phyloP scores from a whole-genome alignment of 768 basidiomycete species.

The Suillus spraguei region DNA sequence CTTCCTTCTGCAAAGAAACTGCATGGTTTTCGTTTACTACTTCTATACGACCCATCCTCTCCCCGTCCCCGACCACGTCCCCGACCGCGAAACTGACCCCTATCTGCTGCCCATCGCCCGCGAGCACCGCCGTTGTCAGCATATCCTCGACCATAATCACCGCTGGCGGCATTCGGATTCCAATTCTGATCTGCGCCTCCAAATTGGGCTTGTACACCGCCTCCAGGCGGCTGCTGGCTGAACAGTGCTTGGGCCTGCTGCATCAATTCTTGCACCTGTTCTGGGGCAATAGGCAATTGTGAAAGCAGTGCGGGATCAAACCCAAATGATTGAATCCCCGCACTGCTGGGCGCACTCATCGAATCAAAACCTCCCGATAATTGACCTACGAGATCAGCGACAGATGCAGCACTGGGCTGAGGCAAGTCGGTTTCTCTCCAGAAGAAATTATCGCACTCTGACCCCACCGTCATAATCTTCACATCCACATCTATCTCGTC shows the following conservation, averaged over 20 bases:
- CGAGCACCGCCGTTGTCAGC: slow-evolving; percentile 46
- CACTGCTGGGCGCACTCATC: slow-evolving; percentile 36
- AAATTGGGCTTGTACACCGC: slow-evolving; percentile 31
- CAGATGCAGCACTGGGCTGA: slow-evolving; percentile 44
- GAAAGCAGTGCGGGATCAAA: slow-evolving; percentile 46
- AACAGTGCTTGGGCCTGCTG: slow-evolving; percentile 41
- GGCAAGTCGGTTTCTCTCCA: slow-evolving; percentile 49
- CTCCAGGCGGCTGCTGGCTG: slow-evolving; percentile 32
- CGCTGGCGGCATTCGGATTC: slow-evolving; percentile 41
- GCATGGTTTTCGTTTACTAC: slow-evolving; percentile 87
- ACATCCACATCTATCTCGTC: slow-evolving; percentile 69
- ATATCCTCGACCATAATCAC: slow-evolving; percentile 50
- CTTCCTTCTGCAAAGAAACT: slow-evolving; percentile 90
- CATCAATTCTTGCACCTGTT: slow-evolving; percentile 67
- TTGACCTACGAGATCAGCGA: slow-evolving; percentile 71
- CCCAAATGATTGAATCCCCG: slow-evolving; percentile 35
- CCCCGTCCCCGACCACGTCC: slow-evolving; percentile 60
- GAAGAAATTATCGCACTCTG: slow-evolving; percentile 66
- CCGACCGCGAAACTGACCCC: slow-evolving; percentile 56
- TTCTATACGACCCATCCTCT: slow-evolving; percentile 67
- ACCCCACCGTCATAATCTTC: slow-evolving; percentile 68
- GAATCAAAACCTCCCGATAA: slow-evolving; percentile 50
- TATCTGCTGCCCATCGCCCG: slow-evolving; percentile 47
- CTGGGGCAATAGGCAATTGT: slow-evolving; percentile 50
- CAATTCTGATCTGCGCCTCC: slow-evolving; percentile 43